A percentile compares a stretch with the other conserved stretches of the same genome.
phyloP scores from a whole-genome alignment of 257 asterid genomes.

The Gentiana dahurica region DNA sequence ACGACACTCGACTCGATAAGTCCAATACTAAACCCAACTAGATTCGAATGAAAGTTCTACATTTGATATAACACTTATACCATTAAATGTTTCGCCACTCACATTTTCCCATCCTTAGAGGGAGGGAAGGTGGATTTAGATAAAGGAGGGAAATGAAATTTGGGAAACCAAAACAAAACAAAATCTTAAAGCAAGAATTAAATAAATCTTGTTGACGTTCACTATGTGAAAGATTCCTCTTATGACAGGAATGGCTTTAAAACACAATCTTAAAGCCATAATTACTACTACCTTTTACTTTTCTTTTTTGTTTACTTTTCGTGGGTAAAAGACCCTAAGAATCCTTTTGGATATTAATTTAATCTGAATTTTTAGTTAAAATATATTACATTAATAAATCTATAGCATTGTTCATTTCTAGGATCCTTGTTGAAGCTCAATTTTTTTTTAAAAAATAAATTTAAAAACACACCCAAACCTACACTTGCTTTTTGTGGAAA shows the following conservation, averaged over 20 bases:
- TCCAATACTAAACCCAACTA: too few species aligned
- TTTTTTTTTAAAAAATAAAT: not conserved
- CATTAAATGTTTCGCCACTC: too few species aligned
- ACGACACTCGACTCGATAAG: too few species aligned
- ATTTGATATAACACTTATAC: too few species aligned
- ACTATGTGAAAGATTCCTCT: conserved; percentile 16
- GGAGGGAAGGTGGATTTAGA: too few species aligned
- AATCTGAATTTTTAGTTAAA: conserved; percentile 6
- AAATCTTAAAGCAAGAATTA: conserved; percentile 3
- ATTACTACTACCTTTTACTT: conserved; percentile 11
- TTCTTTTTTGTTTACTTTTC: too few species aligned
- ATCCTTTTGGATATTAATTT: too few species aligned
- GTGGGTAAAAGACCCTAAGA: conserved; percentile 2
- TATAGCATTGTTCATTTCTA: conserved; percentile 16
- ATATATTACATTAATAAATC: not conserved
- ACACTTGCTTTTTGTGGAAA: not conserved
- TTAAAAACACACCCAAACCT: not conserved
- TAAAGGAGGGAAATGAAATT: too few species aligned
- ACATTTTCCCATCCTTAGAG: too few species aligned
- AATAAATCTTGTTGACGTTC: conserved; percentile 20
- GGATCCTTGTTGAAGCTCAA: conserved; percentile 6
- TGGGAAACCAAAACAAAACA: conserved; percentile 8
- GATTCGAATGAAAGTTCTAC: too few species aligned
- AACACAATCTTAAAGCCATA: too few species aligned
- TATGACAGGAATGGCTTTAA: too few species aligned